Percentiles rank a stretch among this genome's conserved stretches.
Conservation (phyloP, 176 grass and related monocot genomes). For the Urochloa ruziziensis region DNA sequence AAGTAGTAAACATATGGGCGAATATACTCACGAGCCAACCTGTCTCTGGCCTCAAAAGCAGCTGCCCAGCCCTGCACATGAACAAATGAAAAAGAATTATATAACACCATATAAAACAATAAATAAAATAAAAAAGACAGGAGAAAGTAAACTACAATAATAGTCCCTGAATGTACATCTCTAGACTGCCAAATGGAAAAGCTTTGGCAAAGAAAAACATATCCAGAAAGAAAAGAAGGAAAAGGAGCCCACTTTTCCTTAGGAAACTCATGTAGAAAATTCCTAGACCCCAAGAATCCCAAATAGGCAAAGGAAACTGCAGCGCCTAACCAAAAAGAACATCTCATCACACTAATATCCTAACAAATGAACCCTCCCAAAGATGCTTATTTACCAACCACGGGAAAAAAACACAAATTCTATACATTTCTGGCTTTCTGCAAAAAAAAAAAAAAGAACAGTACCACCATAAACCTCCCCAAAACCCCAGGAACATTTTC, state of each 20-base stretch:
- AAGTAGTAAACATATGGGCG: not conserved
- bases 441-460: not conserved
- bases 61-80: not conserved
- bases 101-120: not conserved
- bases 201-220: not conserved
- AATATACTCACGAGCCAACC: constrained; percentile 12
- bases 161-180: not conserved
- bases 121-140: not conserved
- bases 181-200: too few species aligned
- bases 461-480: not conserved
- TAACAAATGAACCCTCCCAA: not conserved
- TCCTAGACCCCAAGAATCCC: not conserved
- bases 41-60: not conserved
- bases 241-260: not conserved
- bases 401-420: not conserved
- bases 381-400: not conserved
- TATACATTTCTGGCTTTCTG: too few species aligned
- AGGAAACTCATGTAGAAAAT: not conserved
- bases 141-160: not conserved
- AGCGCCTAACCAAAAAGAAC: not conserved
- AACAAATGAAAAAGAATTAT: not conserved
- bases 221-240: not conserved
- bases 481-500: not conserved
- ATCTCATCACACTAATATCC: not conserved
- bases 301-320: not conserved